These are phyloP conservation scores for Agrocybe chaxingu DNA, from an alignment of 768 basidiomycete species.

Conservation along the genomic window DNA sequence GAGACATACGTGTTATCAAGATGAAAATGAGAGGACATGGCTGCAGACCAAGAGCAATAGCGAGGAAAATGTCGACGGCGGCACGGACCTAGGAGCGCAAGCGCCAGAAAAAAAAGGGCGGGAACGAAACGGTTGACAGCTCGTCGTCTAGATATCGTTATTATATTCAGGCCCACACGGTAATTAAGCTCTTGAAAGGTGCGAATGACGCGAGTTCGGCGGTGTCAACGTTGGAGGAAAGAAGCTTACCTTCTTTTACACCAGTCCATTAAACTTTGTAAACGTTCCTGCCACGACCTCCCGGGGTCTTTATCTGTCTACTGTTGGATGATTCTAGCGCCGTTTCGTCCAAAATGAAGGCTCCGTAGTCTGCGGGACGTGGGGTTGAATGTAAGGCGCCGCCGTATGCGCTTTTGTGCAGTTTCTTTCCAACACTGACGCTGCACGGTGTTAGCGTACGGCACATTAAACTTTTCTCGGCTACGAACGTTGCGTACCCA, in stretches of 20 bases:
- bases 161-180: not conserved
- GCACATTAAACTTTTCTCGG: not conserved
- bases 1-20: constrained; percentile 15
- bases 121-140: not conserved
- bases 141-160: not conserved
- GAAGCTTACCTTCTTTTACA: constrained; percentile 2
- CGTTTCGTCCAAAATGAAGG: too few relatives aligned
- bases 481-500: constrained; percentile 2
- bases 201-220: constrained; percentile 4
- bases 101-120: not conserved
- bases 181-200: constrained; percentile 4
- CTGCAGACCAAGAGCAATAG: not conserved
- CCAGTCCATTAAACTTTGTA: not conserved
- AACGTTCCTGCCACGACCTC: not conserved
- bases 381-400: too few relatives aligned
- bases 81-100: not conserved
- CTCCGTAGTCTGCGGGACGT: too few relatives aligned
- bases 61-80: too few relatives aligned
- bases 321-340: too few relatives aligned
- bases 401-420: too few relatives aligned
- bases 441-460: too few relatives aligned
- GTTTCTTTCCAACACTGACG: too few relatives aligned
- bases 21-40: constrained; percentile 6
- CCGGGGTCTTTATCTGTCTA: not conserved
- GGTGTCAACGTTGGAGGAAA: constrained; percentile 6